These are phyloP conservation scores for Tuber calosporum DNA, from an alignment of 495 filamentous ascomycete species.

Conservation along the genomic window DNA sequence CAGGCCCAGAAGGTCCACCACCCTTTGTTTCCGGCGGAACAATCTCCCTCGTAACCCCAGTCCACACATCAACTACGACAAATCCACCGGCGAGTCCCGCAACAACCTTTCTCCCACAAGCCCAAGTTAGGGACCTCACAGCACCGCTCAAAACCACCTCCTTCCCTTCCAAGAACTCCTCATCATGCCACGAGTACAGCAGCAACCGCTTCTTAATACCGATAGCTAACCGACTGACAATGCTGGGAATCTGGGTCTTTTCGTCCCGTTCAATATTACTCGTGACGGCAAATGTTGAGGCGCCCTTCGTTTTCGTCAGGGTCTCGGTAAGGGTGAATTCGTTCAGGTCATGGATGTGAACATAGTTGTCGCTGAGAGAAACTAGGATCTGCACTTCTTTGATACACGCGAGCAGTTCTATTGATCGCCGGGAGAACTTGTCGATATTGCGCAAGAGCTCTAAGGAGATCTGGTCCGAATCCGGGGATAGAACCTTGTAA, in stretches of 20 bases:
- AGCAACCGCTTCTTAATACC: slow-evolving; percentile 84
- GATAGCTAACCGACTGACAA: slow-evolving; percentile 82
- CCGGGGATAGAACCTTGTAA: slow-evolving; percentile 67
- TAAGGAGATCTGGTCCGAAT: slow-evolving; percentile 54
- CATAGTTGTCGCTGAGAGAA: slow-evolving; percentile 77
- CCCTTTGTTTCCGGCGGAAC: slow-evolving; percentile 69
- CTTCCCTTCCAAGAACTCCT: slow-evolving; percentile 68
- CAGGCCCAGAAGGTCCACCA: slow-evolving; percentile 57
- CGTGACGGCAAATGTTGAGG: slow-evolving; percentile 83
- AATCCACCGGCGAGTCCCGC: slow-evolving; percentile 83
- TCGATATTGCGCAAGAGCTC: slow-evolving; percentile 84
- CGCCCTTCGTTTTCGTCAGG: slow-evolving; percentile 72
- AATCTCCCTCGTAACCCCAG: slow-evolving; percentile 61
- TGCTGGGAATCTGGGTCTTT: slow-evolving; percentile 75
- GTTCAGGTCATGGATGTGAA: slow-evolving; percentile 82
- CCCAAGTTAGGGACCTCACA: slow-evolving; percentile 82
- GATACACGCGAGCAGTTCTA: slow-evolving; percentile 88
- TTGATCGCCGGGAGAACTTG: slow-evolving; percentile 78
- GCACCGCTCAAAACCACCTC: slow-evolving; percentile 74
- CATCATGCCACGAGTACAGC: slow-evolving; percentile 92
- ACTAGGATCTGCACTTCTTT: slow-evolving; percentile 89
- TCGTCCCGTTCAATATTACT: slow-evolving; percentile 89
- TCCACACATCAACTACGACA: slow-evolving; percentile 79
- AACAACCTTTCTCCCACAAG: slow-evolving; percentile 72
- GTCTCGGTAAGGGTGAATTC: slow-evolving; percentile 73